A percentile compares a stretch with the other conserved stretches of the same genome.
Evolutionary conservation across 306 rosid genomes (phyloP).

Genomic region (Cucurbita argyrosperma): DNA sequence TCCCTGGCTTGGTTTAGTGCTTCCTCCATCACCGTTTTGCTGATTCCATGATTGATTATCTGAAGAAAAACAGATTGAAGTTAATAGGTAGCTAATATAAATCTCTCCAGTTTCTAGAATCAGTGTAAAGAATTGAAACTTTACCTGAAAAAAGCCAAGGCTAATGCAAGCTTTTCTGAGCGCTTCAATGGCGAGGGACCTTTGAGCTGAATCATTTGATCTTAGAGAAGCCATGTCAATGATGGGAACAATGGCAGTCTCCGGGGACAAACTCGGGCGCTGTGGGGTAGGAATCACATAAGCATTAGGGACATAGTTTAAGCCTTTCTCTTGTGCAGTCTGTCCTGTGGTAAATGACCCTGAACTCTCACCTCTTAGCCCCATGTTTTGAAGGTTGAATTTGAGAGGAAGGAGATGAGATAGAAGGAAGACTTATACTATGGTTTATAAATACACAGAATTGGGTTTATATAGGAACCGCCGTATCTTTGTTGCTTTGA

Average conservation of each 20-base stretch:
- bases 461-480: neutral
- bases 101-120: too few relatives aligned
- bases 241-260: constrained; percentile 16
- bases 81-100: neutral
- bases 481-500: neutral
- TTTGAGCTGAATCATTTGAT: constrained; percentile 10
- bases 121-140: too few relatives aligned
- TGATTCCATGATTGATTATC: constrained; percentile 45
- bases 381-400: neutral
- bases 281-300: constrained; percentile 20
- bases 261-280: constrained; percentile 12
- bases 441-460: neutral
- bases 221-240: constrained; percentile 22
- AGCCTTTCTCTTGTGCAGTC: constrained; percentile 25
- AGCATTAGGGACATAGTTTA: constrained; percentile 27
- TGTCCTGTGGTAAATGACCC: constrained; percentile 16
- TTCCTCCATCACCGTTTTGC: constrained; percentile 17
- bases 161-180: constrained; percentile 20
- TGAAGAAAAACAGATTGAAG: neutral
- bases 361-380: neutral
- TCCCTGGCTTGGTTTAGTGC: constrained; percentile 20
- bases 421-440: neutral
- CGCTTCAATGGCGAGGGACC: constrained; percentile 7
- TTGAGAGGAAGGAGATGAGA: neutral
- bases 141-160: constrained; percentile 38